phyloP scores from a whole-genome alignment of 1,284 basidiomycete species.

The Calocybe gambosa region DNA sequence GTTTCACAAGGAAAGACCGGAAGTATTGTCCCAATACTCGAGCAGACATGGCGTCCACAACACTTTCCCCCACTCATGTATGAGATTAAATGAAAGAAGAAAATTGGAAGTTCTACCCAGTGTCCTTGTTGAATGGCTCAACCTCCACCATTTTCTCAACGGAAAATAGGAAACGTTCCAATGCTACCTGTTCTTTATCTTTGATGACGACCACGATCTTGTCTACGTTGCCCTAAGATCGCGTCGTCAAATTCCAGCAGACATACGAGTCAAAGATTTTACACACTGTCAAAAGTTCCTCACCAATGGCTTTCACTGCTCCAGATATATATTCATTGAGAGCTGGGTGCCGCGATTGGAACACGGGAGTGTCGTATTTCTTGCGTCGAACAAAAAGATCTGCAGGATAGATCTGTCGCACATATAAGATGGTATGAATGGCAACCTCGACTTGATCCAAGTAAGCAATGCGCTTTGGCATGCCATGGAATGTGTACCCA shows the following conservation, averaged over 20 bases:
- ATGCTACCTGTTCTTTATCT: slow-evolving; percentile 62
- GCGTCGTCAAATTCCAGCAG: background rate
- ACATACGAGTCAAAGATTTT: slow-evolving; percentile 4
- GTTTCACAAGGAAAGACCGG: slow-evolving; percentile 80
- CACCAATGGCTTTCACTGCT: slow-evolving; percentile 67
- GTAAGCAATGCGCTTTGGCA: background rate
- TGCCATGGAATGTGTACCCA: slow-evolving; percentile 29
- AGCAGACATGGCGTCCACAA: slow-evolving; percentile 63
- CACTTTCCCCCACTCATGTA: slow-evolving; percentile 32
- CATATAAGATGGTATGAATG: slow-evolving; percentile 87
- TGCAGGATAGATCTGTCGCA: slow-evolving; percentile 84
- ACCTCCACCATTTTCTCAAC: slow-evolving; percentile 66
- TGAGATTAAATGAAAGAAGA: background rate
- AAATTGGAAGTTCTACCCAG: slow-evolving; percentile 43
- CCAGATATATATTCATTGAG: slow-evolving; percentile 85
- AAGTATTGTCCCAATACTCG: slow-evolving; percentile 70
- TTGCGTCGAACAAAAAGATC: slow-evolving; percentile 82
- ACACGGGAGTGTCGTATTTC: slow-evolving; percentile 87
- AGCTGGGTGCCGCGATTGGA: slow-evolving; percentile 84
- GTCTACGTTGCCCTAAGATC: slow-evolving; percentile 58
- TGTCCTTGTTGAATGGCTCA: slow-evolving; percentile 58
- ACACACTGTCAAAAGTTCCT: slow-evolving; percentile 67
- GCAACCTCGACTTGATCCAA: slow-evolving; percentile 78
- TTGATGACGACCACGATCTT: slow-evolving; percentile 79
- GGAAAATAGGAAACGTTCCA: slow-evolving; percentile 82